Evolutionary conservation across 2,329 filamentous ascomycete genomes (phyloP).

Genomic region (Juglanconis oblonga): DNA sequence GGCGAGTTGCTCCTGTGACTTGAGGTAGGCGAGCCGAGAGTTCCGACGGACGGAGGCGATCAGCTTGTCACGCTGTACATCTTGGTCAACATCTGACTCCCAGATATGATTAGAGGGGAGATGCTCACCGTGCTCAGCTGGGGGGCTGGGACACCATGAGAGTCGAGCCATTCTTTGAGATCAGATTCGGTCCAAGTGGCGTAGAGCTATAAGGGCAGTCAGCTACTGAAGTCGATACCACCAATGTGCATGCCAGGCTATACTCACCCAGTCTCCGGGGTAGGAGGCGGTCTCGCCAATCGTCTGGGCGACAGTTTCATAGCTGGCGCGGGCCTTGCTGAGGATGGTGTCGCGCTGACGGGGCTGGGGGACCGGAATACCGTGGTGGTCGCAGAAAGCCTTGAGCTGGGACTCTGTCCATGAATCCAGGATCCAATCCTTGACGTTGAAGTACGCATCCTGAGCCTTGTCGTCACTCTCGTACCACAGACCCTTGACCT

Average conservation of each 20-base stretch:
- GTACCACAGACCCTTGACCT: slow-evolving; percentile 73
- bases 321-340: slow-evolving; percentile 74
- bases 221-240: not conserved
- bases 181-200: slow-evolving; percentile 89
- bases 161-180: slow-evolving; percentile 89
- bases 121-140: slow-evolving; percentile 64
- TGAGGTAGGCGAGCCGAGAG: slow-evolving; percentile 73
- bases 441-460: slow-evolving; percentile 67
- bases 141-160: slow-evolving; percentile 79
- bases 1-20: slow-evolving; percentile 58
- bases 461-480: slow-evolving; percentile 76
- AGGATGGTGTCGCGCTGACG: slow-evolving; percentile 81
- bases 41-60: slow-evolving; percentile 89
- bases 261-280: slow-evolving; percentile 74
- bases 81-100: slow-evolving; percentile 19
- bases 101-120: rapidly evolving
- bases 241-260: not conserved
- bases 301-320: slow-evolving; percentile 73
- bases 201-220: slow-evolving; percentile 55
- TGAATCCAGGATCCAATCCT: slow-evolving; percentile 92
- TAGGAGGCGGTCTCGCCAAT: slow-evolving; percentile 76
- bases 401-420: slow-evolving; percentile 95
- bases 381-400: slow-evolving; percentile 84
- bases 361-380: slow-evolving; percentile 83
- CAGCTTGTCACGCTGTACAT: slow-evolving; percentile 69